Base-by-base conservation (phyloP, 768 basidiomycete species). In the Amanita phalloides region DNA sequence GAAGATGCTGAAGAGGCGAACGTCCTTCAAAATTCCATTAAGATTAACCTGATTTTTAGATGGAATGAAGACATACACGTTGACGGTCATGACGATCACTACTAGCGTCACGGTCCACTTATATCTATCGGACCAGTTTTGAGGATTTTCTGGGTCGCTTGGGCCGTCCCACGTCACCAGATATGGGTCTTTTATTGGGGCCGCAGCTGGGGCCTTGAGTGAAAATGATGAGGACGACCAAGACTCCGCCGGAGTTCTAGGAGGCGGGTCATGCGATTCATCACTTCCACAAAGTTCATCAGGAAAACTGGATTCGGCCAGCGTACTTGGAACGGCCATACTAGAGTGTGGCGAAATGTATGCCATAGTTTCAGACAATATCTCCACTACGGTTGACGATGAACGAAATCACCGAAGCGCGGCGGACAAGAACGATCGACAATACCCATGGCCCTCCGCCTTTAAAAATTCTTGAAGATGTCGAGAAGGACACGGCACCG, bases 1-100 rank as follows among this genome's bases (percentile, higher is more conserved):
- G 74, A 70, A 1, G 79, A 78, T 11, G 79, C 76, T 0, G 79
- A 79, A 0, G 79, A 81, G 0, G 80, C 78, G 54, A 81, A 82
- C 8, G 81, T 79, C 8, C 78, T 79, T 6, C 44, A 32, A 50
- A 6, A 21, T 11, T 42, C 10, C 10, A 23, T 14, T 25, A 13
- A 44, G 25, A 13, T 6, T 13, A 25, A 5, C 10, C 6, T 9
- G 44, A 10, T 30, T 7, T 28, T 26, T 2, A 17, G 9, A 5
- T 17, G 13, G 44, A 39, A 33, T 20, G 36, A 41, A 23, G 26
- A 70, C 73, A 48, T 62, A 78, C 78, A 79, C 78, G 58, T 81
- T 79, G 21, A 82, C 64, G 0, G 77, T 77, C 68, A 78, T 69
- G 23, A 77, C 43, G 6, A 71, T 63, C 55, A 69, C 70, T 1